Evolutionary conservation across 2,329 filamentous ascomycete genomes (phyloP).

Genomic region (Huntiella omanensis): DNA sequence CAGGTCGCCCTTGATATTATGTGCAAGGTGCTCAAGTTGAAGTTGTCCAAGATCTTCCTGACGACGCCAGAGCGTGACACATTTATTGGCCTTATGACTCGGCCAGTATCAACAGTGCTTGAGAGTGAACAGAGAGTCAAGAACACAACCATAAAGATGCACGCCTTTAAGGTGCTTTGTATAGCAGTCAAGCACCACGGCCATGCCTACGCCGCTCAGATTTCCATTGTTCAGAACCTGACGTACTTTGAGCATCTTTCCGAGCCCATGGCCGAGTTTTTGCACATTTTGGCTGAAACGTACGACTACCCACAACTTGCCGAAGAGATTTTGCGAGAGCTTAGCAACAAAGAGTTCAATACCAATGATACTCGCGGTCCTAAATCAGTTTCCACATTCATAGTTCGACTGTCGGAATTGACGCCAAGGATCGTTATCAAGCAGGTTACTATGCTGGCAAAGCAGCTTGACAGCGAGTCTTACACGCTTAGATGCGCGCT

Average conservation of each 20-base stretch:
- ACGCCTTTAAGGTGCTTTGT: constrained; percentile 91
- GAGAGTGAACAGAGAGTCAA: constrained; percentile 91
- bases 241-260: constrained; percentile 98
- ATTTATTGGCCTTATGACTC: constrained; percentile 78
- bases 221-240: constrained; percentile 90
- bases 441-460: constrained; percentile 88
- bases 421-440: constrained; percentile 85
- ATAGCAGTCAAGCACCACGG: constrained; percentile 96
- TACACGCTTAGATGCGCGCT: constrained; percentile 86
- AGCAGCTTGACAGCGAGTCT: constrained; percentile 91
- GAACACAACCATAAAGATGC: constrained; percentile 76
- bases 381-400: constrained; percentile 88
- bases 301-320: constrained; percentile 94
- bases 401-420: constrained; percentile 82
- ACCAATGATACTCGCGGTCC: constrained; percentile 88
- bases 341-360: constrained; percentile 96
- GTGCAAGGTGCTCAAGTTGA: constrained; percentile 88
- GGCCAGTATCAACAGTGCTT: constrained; percentile 81
- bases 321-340: constrained; percentile 80
- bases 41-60: constrained; percentile 79
- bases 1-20: constrained; percentile 81
- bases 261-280: constrained; percentile 95
- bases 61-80: constrained; percentile 94
- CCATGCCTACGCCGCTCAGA: constrained; percentile 90
- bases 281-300: constrained; percentile 88